Evolutionary conservation across 1,284 basidiomycete genomes (phyloP).

Genomic region (Cryptococcus sp.): DNA sequence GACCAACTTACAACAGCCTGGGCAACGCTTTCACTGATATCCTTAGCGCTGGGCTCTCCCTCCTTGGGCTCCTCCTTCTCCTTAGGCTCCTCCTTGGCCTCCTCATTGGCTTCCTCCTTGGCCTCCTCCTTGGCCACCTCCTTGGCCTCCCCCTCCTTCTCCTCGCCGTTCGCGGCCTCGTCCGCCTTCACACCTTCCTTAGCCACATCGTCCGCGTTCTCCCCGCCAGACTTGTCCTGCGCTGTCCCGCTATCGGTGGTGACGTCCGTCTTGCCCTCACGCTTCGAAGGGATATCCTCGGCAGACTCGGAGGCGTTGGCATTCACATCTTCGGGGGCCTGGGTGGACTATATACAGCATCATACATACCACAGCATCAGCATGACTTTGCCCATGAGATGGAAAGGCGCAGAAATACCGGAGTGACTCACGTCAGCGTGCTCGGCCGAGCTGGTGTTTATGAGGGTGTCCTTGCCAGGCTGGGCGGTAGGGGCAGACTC

Average conservation of each 20-base stretch:
- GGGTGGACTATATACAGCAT: constrained; percentile 3
- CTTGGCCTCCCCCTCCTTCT: background rate
- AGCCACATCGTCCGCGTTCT: constrained; percentile 13
- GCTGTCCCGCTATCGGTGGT: constrained; percentile 4
- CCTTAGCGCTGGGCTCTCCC: constrained; percentile 11
- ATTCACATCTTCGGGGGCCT: constrained; percentile 10
- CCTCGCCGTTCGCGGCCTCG: background rate
- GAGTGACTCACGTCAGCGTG: constrained; percentile 4
- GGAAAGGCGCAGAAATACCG: background rate
- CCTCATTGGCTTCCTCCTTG: constrained; percentile 10
- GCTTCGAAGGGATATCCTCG: constrained; percentile 8
- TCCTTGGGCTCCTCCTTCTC: constrained; percentile 4
- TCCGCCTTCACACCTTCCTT: background rate
- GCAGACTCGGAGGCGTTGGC: constrained; percentile 2
- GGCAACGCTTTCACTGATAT: constrained; percentile 21
- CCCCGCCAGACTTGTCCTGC: constrained; percentile 6
- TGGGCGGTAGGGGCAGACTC: constrained; percentile 15
- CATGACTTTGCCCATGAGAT: background rate
- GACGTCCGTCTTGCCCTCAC: constrained; percentile 5
- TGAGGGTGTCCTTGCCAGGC: constrained; percentile 3
- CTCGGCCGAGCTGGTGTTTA: background rate
- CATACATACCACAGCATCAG: too few relatives aligned
- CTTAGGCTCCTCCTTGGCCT: constrained; percentile 9
- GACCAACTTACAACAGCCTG: constrained; percentile 25
- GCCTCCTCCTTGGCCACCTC: background rate